Evolutionary conservation across 148 eudicot genomes (phyloP).

Genomic region (Persicaria maculosa): DNA sequence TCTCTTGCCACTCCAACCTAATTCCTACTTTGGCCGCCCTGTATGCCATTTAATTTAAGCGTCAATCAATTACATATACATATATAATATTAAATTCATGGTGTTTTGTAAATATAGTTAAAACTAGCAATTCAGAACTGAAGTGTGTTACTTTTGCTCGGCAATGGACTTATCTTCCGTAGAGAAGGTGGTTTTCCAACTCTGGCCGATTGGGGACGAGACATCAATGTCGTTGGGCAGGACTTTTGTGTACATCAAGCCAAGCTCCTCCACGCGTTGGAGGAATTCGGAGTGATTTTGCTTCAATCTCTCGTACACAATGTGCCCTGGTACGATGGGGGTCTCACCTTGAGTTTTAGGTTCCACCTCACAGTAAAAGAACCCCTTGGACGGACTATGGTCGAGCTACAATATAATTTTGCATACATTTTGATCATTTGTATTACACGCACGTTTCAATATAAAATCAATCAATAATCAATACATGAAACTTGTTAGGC

Average conservation of each 20-base stretch:
- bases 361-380: constrained; percentile 82
- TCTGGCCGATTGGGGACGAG: constrained; percentile 71
- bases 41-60: not conserved
- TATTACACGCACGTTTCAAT: no score
- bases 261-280: constrained; percentile 53
- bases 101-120: no score
- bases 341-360: constrained; percentile 83
- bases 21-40: constrained; percentile 77
- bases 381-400: constrained; percentile 49
- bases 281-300: constrained; percentile 65
- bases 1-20: constrained; percentile 76
- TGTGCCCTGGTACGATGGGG: constrained; percentile 79
- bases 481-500: no score
- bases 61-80: not conserved
- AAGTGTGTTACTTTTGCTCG: constrained; percentile 45
- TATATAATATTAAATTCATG: no score
- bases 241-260: constrained; percentile 60
- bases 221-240: constrained; percentile 74
- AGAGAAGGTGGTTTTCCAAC: constrained; percentile 80
- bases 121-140: no score
- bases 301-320: constrained; percentile 73
- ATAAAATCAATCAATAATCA: no score
- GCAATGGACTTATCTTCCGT: constrained; percentile 66
- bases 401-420: not conserved
- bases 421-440: no score